Percentiles rank a stretch among this genome's conserved stretches.
Evolutionary conservation across 176 grass and related monocot species (phyloP).

Genomic region (Raddia distichophylla): DNA sequence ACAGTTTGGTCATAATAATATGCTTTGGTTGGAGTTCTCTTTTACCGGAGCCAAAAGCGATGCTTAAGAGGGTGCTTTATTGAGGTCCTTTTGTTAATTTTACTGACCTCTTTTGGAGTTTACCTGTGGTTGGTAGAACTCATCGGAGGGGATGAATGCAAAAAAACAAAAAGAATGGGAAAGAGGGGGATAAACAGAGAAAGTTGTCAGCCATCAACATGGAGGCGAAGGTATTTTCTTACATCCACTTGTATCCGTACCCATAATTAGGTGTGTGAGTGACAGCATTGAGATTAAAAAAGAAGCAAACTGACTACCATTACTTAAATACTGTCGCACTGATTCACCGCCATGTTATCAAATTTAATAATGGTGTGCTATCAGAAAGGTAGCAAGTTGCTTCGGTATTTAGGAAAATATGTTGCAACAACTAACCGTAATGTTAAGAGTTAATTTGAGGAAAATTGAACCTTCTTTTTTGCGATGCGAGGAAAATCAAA

Average conservation of each 20-base stretch:
- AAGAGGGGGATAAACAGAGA: background rate
- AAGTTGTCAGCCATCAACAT: constrained; percentile 41
- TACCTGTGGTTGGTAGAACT: constrained; percentile 33
- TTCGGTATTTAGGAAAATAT: background rate
- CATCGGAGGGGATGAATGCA: background rate
- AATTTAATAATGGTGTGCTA: too few relatives aligned
- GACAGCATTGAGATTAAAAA: background rate
- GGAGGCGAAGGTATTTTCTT: background rate
- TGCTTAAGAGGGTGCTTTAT: background rate
- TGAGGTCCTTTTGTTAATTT: background rate
- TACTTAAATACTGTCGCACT: background rate
- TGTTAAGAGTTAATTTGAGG: too few relatives aligned
- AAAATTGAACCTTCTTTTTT: too few relatives aligned
- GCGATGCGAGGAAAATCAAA: too few relatives aligned
- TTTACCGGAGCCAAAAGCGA: constrained; percentile 19
- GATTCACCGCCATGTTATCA: too few relatives aligned
- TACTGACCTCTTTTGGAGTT: constrained; percentile 39
- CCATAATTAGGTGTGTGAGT: background rate
- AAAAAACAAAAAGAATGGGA: background rate
- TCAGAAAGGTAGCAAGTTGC: too few relatives aligned
- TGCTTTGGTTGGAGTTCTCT: background rate
- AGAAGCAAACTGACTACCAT: background rate
- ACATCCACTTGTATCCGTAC: constrained; percentile 28
- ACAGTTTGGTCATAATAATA: background rate
- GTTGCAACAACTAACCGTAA: too few relatives aligned